A percentile compares a stretch with the other conserved stretches of the same genome.
Evolutionary conservation across 768 basidiomycete genomes (phyloP).

Genomic region (Naganishia randhawae): DNA sequence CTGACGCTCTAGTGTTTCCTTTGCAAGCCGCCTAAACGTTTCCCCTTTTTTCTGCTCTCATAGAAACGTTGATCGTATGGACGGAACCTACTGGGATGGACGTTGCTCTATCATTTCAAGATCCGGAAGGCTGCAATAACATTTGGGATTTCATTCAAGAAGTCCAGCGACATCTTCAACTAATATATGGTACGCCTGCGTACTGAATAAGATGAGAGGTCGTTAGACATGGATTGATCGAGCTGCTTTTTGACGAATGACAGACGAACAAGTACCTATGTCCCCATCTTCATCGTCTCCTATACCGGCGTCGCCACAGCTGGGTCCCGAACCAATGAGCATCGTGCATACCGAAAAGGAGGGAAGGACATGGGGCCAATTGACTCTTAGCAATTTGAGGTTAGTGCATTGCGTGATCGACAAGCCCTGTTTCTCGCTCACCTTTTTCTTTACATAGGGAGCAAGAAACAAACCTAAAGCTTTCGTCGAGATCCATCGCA

Average conservation of each 20-base stretch:
- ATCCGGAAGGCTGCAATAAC: constrained; percentile 88
- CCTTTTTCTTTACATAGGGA: constrained; percentile 8
- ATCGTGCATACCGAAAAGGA: constrained; percentile 15
- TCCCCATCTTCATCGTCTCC: constrained; percentile 25
- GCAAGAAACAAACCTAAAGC: constrained; percentile 23
- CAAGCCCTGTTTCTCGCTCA: neutral
- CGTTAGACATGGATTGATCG: neutral
- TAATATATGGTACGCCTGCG: constrained; percentile 28
- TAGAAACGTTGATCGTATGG: constrained; percentile 98
- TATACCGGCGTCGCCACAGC: constrained; percentile 24
- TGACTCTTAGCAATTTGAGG: constrained; percentile 24
- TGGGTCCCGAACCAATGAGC: constrained; percentile 1
- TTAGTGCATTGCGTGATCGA: neutral
- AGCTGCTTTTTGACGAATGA: neutral
- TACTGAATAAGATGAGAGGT: neutral
- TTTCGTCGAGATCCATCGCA: constrained; percentile 6
- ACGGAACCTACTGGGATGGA: constrained; percentile 86
- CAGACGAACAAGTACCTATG: constrained; percentile 22
- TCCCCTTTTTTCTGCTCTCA: constrained; percentile 33
- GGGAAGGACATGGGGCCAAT: neutral
- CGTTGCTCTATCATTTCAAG: constrained; percentile 95
- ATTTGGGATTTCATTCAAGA: constrained; percentile 96
- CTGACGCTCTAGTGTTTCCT: neutral
- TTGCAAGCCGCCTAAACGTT: neutral
- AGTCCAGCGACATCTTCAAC: constrained; percentile 66